Evolutionary conservation across 345 rosid species (phyloP).

Genomic region (Mercurialis annua): DNA sequence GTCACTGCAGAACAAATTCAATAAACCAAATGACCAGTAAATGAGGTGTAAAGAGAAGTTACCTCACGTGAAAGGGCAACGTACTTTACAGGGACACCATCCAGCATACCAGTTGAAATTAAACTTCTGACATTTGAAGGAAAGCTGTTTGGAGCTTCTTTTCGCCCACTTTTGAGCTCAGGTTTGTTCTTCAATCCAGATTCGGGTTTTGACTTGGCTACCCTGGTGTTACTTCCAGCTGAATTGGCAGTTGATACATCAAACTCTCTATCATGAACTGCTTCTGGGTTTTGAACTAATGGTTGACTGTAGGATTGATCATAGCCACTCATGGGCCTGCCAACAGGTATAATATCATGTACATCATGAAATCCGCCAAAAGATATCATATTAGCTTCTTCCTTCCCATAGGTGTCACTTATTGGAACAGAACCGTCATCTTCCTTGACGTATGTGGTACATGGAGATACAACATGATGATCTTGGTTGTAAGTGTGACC

Average conservation of each 20-base stretch:
- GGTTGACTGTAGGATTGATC: constrained; percentile 43
- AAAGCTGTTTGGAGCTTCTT: constrained; percentile 83
- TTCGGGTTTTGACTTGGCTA: constrained; percentile 46
- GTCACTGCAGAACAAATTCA: constrained; percentile 17
- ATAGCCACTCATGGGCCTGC: constrained; percentile 39
- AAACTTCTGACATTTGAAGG: constrained; percentile 93
- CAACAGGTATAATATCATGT: constrained; percentile 42
- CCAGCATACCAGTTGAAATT: constrained; percentile 92
- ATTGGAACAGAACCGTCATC: constrained; percentile 31
- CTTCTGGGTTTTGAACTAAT: constrained; percentile 40
- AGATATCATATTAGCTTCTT: constrained; percentile 51
- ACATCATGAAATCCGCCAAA: constrained; percentile 58
- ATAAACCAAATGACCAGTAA: constrained; percentile 10
- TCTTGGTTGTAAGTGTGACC: constrained; percentile 44
- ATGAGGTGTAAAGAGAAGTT: constrained; percentile 18
- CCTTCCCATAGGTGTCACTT: constrained; percentile 41
- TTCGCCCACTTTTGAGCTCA: constrained; percentile 52
- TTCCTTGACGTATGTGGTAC: constrained; percentile 33
- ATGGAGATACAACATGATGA: constrained; percentile 27
- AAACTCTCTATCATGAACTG: constrained; percentile 37
- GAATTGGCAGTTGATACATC: constrained; percentile 33
- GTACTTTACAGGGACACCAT: constrained; percentile 86
- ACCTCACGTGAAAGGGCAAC: constrained; percentile 78
- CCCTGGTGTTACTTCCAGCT: constrained; percentile 28
- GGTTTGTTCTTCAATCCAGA: constrained; percentile 49